phyloP scores from a whole-genome alignment of 2,329 filamentous ascomycete genomes.

The Cephalotrichum gorgonifer region DNA sequence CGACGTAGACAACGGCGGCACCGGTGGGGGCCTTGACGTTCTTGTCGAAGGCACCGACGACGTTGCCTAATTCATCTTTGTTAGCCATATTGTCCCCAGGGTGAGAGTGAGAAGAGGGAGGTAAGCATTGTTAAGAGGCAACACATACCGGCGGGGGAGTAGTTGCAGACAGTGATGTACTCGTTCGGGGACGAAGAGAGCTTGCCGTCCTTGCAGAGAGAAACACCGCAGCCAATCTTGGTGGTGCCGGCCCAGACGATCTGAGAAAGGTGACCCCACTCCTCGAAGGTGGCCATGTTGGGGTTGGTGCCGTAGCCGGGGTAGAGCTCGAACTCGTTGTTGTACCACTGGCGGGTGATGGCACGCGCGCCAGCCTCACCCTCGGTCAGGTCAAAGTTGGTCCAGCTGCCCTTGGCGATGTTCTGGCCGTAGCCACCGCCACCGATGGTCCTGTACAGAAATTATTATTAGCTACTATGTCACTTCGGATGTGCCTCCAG shows the following conservation, averaged over 20 bases:
- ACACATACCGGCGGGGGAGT: conserved; percentile 58
- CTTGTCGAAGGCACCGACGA: conserved; percentile 34
- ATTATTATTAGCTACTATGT: too few species aligned
- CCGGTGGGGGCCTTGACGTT: conserved; percentile 35
- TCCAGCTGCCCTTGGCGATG: conserved; percentile 56
- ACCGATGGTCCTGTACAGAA: conserved; percentile 34
- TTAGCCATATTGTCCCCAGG: neutral
- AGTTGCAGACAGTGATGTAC: conserved; percentile 87
- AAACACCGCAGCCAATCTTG: conserved; percentile 50
- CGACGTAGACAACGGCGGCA: conserved; percentile 6
- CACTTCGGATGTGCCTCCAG: too few species aligned
- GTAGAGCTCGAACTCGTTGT: conserved; percentile 57
- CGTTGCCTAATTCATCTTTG: conserved; percentile 33
- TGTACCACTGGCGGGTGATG: conserved; percentile 83
- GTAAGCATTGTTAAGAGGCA: neutral
- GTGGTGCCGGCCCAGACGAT: conserved; percentile 28
- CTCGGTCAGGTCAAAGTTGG: conserved; percentile 20
- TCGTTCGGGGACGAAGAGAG: conserved; percentile 37
- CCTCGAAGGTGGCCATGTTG: conserved; percentile 49
- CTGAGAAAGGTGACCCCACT: conserved; percentile 48
- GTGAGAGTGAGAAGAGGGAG: neutral
- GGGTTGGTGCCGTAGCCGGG: conserved; percentile 51
- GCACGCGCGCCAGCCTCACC: conserved; percentile 37
- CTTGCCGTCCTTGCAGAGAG: conserved; percentile 49
- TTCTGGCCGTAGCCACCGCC: conserved; percentile 78